Evolutionary conservation across 2,329 filamentous ascomycete species (phyloP).

Genomic region (Penicillium sp.): DNA sequence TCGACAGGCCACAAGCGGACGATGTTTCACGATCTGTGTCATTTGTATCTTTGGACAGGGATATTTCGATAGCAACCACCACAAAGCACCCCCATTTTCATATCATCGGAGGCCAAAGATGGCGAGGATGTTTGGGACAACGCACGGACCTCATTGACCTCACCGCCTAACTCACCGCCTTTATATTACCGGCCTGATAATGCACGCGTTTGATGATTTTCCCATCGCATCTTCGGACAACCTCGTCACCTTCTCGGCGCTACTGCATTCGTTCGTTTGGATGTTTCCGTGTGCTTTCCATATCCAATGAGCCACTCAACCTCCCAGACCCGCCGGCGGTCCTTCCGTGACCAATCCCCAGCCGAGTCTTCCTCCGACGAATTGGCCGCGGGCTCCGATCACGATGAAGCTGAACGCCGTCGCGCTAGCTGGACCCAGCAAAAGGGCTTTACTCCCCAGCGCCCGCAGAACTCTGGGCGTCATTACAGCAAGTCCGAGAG

Average conservation of each 20-base stretch:
- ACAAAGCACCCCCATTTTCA: no score
- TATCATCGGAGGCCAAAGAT: background rate
- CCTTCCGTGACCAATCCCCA: conserved; percentile 28
- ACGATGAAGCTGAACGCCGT: conserved; percentile 37
- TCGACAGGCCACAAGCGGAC: no score
- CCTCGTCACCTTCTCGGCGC: background rate
- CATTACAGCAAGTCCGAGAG: conserved; percentile 38
- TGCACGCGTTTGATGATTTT: conserved; percentile 9
- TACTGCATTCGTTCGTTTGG: conserved; percentile 6
- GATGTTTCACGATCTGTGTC: no score
- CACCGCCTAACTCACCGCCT: conserved; percentile 1
- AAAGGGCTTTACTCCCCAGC: conserved; percentile 33
- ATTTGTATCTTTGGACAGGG: no score
- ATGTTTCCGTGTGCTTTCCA: conserved; percentile 1
- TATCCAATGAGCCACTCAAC: conserved; percentile 28
- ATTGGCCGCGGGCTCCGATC: conserved; percentile 38
- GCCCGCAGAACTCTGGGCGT: conserved; percentile 27
- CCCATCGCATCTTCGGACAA: background rate
- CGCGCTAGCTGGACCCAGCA: conserved; percentile 38
- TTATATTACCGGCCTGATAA: background rate
- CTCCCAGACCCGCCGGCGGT: conserved; percentile 36
- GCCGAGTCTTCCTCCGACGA: conserved; percentile 44
- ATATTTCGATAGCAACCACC: no score
- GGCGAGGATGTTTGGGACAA: background rate
- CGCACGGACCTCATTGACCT: background rate